Evolutionary conservation across 2,329 filamentous ascomycete genomes (phyloP).

Genomic region (Aspergillus eucalypticola): DNA sequence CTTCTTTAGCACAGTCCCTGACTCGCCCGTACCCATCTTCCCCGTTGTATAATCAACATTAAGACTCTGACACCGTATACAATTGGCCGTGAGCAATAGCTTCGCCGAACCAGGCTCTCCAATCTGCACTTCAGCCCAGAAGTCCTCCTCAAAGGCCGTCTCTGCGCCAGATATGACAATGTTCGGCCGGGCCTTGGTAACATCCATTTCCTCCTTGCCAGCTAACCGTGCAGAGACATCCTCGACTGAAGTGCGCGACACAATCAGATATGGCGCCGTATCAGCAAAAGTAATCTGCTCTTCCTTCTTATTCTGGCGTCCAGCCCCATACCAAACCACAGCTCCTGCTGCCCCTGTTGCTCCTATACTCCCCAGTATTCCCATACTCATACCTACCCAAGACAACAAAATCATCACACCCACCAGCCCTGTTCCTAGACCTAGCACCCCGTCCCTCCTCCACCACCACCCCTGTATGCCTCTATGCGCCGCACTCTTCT

Average conservation of each 20-base stretch:
- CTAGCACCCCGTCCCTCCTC: background rate
- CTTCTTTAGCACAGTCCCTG: slow-evolving; percentile 66
- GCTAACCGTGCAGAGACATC: slow-evolving; percentile 63
- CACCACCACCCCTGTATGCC: background rate
- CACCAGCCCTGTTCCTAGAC: slow-evolving; percentile 2
- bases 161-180: slow-evolving; percentile 64
- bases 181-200: slow-evolving; percentile 72
- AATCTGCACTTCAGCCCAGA: slow-evolving; percentile 62
- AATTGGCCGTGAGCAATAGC: slow-evolving; percentile 68
- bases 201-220: slow-evolving; percentile 55
- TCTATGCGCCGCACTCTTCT: slow-evolving; percentile 28
- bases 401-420: slow-evolving; percentile 13
- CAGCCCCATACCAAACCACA: slow-evolving; percentile 4
- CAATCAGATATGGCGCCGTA: slow-evolving; percentile 65
- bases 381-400: background rate
- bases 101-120: slow-evolving; percentile 20
- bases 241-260: slow-evolving; percentile 68
- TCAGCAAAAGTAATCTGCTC: slow-evolving; percentile 36
- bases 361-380: background rate
- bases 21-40: slow-evolving; percentile 56
- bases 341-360: slow-evolving; percentile 10
- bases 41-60: slow-evolving; percentile 73
- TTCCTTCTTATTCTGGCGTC: slow-evolving; percentile 13
- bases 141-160: slow-evolving; percentile 68
- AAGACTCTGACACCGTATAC: slow-evolving; percentile 66